Conservation (phyloP, 1,284 basidiomycete species). For the Ceratobasidium sp. region DNA sequence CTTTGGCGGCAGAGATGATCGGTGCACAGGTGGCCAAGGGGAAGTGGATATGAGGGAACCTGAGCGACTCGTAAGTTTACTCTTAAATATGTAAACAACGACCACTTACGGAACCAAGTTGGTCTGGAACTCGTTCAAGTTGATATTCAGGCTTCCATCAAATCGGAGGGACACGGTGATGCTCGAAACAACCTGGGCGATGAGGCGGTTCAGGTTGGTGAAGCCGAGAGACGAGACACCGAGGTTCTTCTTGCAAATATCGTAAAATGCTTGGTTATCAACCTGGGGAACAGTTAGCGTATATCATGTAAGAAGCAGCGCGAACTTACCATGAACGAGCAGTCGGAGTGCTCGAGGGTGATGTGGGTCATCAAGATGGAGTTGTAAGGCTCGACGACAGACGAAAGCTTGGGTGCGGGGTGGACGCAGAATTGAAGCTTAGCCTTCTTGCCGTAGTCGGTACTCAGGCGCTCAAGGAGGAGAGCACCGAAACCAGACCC, state of each 20-base stretch:
- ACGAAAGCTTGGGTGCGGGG: slow-evolving; percentile 93
- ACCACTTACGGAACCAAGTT: slow-evolving; percentile 90
- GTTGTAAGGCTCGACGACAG: slow-evolving; percentile 99
- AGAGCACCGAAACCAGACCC: slow-evolving; percentile 98
- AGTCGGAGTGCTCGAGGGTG: slow-evolving; percentile 98
- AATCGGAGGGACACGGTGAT: slow-evolving; percentile 98
- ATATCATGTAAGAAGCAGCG: slow-evolving; percentile 37
- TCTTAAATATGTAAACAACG: not conserved
- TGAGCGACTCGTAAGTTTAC: slow-evolving; percentile 54
- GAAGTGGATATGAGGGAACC: slow-evolving; percentile 98
- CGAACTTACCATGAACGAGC: slow-evolving; percentile 90
- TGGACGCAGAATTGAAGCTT: slow-evolving; percentile 99
- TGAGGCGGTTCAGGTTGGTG: slow-evolving; percentile 95
- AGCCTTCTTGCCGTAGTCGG: slow-evolving; percentile 99
- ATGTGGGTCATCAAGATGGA: slow-evolving; percentile 98
- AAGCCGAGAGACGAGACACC: slow-evolving; percentile 90
- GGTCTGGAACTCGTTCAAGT: slow-evolving; percentile 99
- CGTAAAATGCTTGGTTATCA: slow-evolving; percentile 98
- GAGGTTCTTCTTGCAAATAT: slow-evolving; percentile 98
- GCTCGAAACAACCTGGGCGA: slow-evolving; percentile 98
- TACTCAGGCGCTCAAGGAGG: slow-evolving; percentile 93
- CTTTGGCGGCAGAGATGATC: slow-evolving; percentile 86
- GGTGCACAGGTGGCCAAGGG: slow-evolving; percentile 97
- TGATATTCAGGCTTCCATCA: slow-evolving; percentile 97
- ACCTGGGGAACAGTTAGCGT: slow-evolving; percentile 65